Base-by-base conservation (phyloP, 2,329 filamentous ascomycete genomes). In the Fusarium sp. region DNA sequence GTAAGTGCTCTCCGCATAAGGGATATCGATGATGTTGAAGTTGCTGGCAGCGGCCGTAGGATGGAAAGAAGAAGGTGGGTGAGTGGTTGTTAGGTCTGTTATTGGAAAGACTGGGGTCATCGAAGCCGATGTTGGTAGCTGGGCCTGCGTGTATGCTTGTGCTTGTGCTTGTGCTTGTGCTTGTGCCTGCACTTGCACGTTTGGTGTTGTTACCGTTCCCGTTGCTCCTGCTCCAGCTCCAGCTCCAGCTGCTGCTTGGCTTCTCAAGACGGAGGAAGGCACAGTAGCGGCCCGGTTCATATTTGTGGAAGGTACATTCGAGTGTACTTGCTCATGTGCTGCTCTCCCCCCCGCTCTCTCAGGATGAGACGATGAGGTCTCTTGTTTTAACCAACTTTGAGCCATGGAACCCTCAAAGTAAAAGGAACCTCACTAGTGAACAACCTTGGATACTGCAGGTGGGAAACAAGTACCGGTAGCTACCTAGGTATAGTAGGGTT, bases 301-400 rank as follows among this genome's bases (percentile, higher is more conserved):
- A 56, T 50, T 58, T 49, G 54, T 32, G 41, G 52, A 67, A 37
- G 52, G 43, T 49, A 55, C 53, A 63, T 50, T 39, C 26, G 47
- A 33, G 26, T 32, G 45, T 20, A 43, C 40, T 20, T 61, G 46
- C 37, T 43, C 40, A 39, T 41, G 58, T 49, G 45, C 28, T 30
- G 28, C 35, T 67, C 48, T 51, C 28, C 48, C 49, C 45, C 52
- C 45, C 62, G 60, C 64, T 46, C 43, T 68, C 58, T 57, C 54
- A 26, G 60, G 47, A 49, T 56, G 63, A 56, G 71, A 58, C 63
- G 71, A 73, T 51, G 49, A 44, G 41, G 62, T 54, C 48, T 73
- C 66, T 57, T 73, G 56, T 41, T 70, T 70, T 40, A 73, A 30
- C 71, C 68, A 68, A 40, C 45, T 53, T 41, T 62, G 53, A 46